Base-by-base conservation (phyloP, 2,329 filamentous ascomycete species). In the Verticillium longisporum region DNA sequence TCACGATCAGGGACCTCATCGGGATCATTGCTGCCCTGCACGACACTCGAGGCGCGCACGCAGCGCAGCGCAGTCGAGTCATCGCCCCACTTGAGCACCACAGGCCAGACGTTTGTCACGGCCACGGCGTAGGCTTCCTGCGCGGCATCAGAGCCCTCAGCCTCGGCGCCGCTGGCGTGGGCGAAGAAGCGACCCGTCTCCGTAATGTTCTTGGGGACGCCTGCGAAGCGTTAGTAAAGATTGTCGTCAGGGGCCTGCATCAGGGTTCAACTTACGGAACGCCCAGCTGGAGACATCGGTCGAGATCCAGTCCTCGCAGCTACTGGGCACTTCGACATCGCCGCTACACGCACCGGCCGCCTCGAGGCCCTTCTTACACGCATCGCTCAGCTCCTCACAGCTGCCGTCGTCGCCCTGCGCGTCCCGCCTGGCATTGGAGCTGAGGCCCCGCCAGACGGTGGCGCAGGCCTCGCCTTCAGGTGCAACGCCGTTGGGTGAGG, bases 81-180 rank as follows among this genome's bases (percentile, higher is more conserved):
- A 11, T 57, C 37, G 15, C 37, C 56, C 32, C 32, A 38, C 21
- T 6, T 37, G 11, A 57, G 18, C 26, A 57, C 37, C n/a, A 57
- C 56, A 6, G 56, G 56, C 56, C 56, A 57, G 13, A 57, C 37
- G 33, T 57, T 36, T 3, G 56, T 57, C 11, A 57, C 56, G 56
- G 56, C 56, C 4, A 26, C 26, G 34, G 56, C 56, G n/a, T 57
- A 57, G 33, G 56, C 56, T 6, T 65, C 63, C 53, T 67, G 65
- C 18, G 66, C 64, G 41, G 63, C 54, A 14, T 55, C 54, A 21
- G 54, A 55, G 54, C 26, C 37, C 32, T 31, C 56, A 33, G 26
- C 37, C 33, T 37, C 37, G 34, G 56, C 26, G 33, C 34, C 37
- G 56, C 13, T 38, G 21, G 56, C 34, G 56, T 31, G 56, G 33